Evolutionary conservation across 2,329 filamentous ascomycete genomes (phyloP).

Genomic region (Clarireedia paspali): DNA sequence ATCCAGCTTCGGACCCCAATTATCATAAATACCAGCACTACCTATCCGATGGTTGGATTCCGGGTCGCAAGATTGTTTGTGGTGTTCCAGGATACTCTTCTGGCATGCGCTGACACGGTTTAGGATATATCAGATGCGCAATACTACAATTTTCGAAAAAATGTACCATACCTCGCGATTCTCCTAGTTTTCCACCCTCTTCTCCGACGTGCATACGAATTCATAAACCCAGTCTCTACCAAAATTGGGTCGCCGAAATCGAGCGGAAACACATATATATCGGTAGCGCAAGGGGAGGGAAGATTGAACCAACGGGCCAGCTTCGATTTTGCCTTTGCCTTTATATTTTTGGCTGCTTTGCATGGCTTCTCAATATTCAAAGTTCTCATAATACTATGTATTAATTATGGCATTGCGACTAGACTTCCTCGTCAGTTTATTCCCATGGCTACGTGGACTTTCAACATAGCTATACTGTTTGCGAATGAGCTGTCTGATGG

Average conservation of each 20-base stretch:
- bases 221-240: constrained; percentile 20
- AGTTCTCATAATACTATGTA: constrained; percentile 67
- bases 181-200: constrained; percentile 75
- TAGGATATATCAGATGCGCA: constrained; percentile 86
- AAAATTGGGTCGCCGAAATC: constrained; percentile 22
- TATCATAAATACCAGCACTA: constrained; percentile 66
- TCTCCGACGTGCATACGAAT: constrained; percentile 64
- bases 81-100: not conserved
- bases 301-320: constrained; percentile 62
- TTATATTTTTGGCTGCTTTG: constrained; percentile 68
- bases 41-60: constrained; percentile 81
- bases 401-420: constrained; percentile 77
- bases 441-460: constrained; percentile 75
- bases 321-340: constrained; percentile 78
- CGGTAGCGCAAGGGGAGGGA: constrained; percentile 39
- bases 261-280: constrained; percentile 31
- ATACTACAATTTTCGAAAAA: constrained; percentile 76
- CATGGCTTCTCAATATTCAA: constrained; percentile 85
- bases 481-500: constrained; percentile 79
- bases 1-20: constrained; percentile 67
- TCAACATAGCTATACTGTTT: constrained; percentile 81
- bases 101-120: constrained; percentile 11
- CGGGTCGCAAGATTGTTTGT: constrained; percentile 76
- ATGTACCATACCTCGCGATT: constrained; percentile 71
- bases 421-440: constrained; percentile 61